Base-by-base conservation (phyloP, 2,329 filamentous ascomycete genomes). In the Shiraia bambusicola region DNA sequence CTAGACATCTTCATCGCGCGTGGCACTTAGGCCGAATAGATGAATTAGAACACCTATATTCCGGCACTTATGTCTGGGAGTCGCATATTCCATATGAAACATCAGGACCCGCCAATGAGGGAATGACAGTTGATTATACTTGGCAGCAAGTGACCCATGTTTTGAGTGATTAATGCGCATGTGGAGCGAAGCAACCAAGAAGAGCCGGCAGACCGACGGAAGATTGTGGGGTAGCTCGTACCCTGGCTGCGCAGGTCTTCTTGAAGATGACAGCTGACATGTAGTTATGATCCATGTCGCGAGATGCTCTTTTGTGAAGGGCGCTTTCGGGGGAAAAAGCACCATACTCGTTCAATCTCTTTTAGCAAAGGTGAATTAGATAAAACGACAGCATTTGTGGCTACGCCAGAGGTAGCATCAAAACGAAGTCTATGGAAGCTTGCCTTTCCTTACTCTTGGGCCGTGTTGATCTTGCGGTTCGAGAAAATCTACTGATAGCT, bases 81-180 rank as follows among this genome's bases (percentile, higher is more conserved):
- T 40, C 40, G 51, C 47, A 50, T 49, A 35, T 49, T 42, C 48
- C 47, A 60, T 40, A 58, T 60, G 47, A 54, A 45, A 39, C 22
- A 31, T 49, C 11, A 4, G 26, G 31, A 31, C 16, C 22, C 33
- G 31, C 57, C 52, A 61, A 58, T 58, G 31, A 40, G 17, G 12
- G 10, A 6, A 6, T 11, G 4, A 3, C 14, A 3, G 31, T 48
- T 54, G 28, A 59, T 56, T 57, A 42, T 12, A 34, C 45, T 43
- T 49, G 48, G 54, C 49, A 28, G 13, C 39, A 28, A 49, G 34
- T 55, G 53, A 54, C 43, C 42, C 37, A 28, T 42, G 38, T 42
- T 47, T 37, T 32, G 34, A 60, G 50, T 55, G 50, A 28, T 40
- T 47, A 52, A 54, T 54, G 53, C 56, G 45, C 9, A 41, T 40